Evolutionary conservation across 495 filamentous ascomycete species (phyloP).

Genomic region (Symbiotaphrina buchneri): DNA sequence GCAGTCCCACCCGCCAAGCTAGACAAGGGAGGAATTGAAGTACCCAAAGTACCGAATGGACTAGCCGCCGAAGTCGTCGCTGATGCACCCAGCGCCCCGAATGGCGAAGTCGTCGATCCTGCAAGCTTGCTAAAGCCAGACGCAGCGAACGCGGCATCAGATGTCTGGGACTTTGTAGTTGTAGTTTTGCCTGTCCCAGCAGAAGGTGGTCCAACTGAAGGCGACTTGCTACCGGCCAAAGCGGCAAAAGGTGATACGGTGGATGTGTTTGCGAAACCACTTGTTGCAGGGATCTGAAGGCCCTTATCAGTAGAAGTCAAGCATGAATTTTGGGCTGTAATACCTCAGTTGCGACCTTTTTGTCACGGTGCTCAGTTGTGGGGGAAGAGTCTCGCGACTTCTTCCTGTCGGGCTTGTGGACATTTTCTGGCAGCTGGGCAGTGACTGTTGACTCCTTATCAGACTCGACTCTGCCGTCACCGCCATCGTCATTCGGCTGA

Average conservation of each 20-base stretch:
- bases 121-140: slow-evolving; percentile 27
- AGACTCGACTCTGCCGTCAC: background rate
- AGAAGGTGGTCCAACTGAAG: background rate
- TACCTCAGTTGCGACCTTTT: slow-evolving; percentile 7
- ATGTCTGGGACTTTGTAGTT: slow-evolving; percentile 11
- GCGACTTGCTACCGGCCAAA: slow-evolving; percentile 13
- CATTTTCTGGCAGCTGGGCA: slow-evolving; percentile 2
- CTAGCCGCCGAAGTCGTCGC: slow-evolving; percentile 8
- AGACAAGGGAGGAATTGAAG: background rate
- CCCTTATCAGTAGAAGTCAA: background rate
- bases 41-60: slow-evolving; percentile 1
- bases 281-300: slow-evolving; percentile 21
- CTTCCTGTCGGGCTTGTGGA: slow-evolving; percentile 22
- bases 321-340: slow-evolving; percentile 1
- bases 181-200: slow-evolving; percentile 7
- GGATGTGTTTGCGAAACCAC: slow-evolving; percentile 29
- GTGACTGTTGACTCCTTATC: slow-evolving; percentile 6
- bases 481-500: slow-evolving; percentile 4
- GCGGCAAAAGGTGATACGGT: slow-evolving; percentile 24
- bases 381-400: slow-evolving; percentile 20
- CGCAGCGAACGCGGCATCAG: slow-evolving; percentile 27
- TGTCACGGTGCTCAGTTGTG: slow-evolving; percentile 4
- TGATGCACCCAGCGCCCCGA: slow-evolving; percentile 23
- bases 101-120: slow-evolving; percentile 23
- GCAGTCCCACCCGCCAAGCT: slow-evolving; percentile 11